Base-by-base conservation (phyloP, 2,329 filamentous ascomycete genomes). In the Fusarium sp. region DNA sequence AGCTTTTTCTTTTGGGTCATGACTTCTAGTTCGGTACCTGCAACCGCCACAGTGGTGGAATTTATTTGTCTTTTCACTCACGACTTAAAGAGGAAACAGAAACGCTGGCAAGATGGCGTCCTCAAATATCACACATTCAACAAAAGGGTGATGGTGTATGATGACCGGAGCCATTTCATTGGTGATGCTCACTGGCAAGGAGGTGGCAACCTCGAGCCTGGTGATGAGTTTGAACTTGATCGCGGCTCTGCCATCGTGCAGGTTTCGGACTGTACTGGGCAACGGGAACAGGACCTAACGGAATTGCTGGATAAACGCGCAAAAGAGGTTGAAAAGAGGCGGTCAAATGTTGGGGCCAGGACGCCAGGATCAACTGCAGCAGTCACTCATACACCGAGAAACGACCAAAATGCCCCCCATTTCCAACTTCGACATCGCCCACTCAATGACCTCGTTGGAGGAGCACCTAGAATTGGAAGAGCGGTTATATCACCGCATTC, bases 121-220 rank as follows among this genome's bases (percentile, higher is more conserved):
- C 87, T 98, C 66, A 92, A 91, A 70, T 97, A 91, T 71, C 95
- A 98, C 77, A 91, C 92, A 1, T 97, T 97, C 87, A 98, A 98
- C 82, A 93, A 90, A 77, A 90, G 93, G 7, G 84, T 96, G 64
- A 97, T 98, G 93, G 92, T 97, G 9, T 95, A 96, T 75, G 94
- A 97, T 78, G 90, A 93, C 49, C 84, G 88, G 4, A 89, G 92
- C 0, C 93, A 95, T 77, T 93, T 91, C 71, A 87, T 98, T 29
- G 95, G 94, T 5, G 95, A 97, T 78, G 89, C 90, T 32, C 93
- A 97, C 80, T 96, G 92, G 90, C 89, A 89, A 45, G 86, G 90
- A 47, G 86, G 88, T 55, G 87, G 86, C 40, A 86, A 88, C n/a
- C 82, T 97, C 24, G 88, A 88, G 34, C 92, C 96, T 63, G 95